Evolutionary conservation across 2,329 filamentous ascomycete genomes (phyloP), one percentile per base, ranked within the genome.

Genomic region (Aspergillus intermedius): DNA sequence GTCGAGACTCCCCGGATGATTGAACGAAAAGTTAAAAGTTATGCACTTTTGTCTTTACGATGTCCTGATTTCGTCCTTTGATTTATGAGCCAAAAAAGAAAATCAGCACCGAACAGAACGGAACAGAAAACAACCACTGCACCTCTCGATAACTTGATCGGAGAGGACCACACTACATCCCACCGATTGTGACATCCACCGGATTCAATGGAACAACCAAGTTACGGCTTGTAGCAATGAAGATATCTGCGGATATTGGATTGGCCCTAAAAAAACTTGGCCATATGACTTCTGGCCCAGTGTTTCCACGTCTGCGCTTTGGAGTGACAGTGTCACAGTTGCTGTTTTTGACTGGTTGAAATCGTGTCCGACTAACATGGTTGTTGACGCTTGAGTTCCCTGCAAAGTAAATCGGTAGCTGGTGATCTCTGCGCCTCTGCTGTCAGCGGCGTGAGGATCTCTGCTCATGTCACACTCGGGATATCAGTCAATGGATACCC

Each of bases 141-240:
- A 50, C 45, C 42, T 48, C 44, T 23, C n/a, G 34, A 15, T 8
- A 37, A 37, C 4, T 17, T 37, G 12, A 19, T 17, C 34, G 17
- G 50, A 23, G 40, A 25, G 17, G 34, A 39, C 22, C 37, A 48
- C 49, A 44, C 25, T 42, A 48, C 44, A 42, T 48, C 44, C 19
- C 44, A 35, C 32, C 47, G 52, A 54, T 47, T 42, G 42, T 47
- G 51, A 34, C 53, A 58, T 58, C 58, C 59, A 56, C 61, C 60
- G 54, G 57, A 55, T 55, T 60, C 59, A 59, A 61, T 58, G 64
- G 60, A 55, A 35, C 37, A 49, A 45, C 55, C 61, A 63, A 63
- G 66, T 64, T 55, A 52, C 54, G 69, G 69, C 69, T 71, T 65
- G 69, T 52, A 71, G 63, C 69, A 72, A 71, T 71, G 68, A 71